A percentile compares a stretch with the other conserved stretches of the same genome.
Evolutionary conservation across 2,329 filamentous ascomycete genomes (phyloP).

Genomic region (Alternaria infectoria): DNA sequence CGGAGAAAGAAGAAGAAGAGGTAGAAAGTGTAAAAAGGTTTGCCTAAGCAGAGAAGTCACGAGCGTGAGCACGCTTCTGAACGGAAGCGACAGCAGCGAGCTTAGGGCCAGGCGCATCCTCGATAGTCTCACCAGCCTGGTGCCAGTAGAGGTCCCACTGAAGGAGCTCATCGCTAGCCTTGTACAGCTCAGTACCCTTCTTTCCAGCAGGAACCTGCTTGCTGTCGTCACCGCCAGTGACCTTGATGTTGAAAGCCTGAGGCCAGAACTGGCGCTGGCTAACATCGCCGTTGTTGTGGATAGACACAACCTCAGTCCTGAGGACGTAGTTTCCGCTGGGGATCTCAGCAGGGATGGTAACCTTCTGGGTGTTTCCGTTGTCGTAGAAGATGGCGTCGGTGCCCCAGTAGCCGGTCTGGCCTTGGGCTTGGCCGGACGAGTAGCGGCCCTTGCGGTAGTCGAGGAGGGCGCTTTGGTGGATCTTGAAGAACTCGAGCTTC

Average conservation of each 20-base stretch:
- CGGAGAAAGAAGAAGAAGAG: neutral
- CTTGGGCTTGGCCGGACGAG: slow-evolving; percentile 25
- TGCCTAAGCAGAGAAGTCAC: slow-evolving; percentile 35
- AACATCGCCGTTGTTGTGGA: slow-evolving; percentile 45
- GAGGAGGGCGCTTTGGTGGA: slow-evolving; percentile 35
- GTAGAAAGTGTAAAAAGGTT: neutral
- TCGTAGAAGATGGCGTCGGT: slow-evolving; percentile 46
- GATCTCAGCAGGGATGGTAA: slow-evolving; percentile 41
- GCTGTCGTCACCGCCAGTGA: slow-evolving; percentile 37
- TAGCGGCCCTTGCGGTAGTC: slow-evolving; percentile 39
- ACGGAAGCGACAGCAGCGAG: slow-evolving; percentile 25
- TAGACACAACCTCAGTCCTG: slow-evolving; percentile 43
- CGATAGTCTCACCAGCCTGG: slow-evolving; percentile 29
- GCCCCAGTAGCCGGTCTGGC: slow-evolving; percentile 40
- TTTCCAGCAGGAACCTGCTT: slow-evolving; percentile 32
- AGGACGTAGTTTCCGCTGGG: slow-evolving; percentile 45
- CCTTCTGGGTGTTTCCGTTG: slow-evolving; percentile 38
- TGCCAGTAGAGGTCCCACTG: slow-evolving; percentile 42
- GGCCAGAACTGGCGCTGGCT: slow-evolving; percentile 45
- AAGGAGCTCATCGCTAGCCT: slow-evolving; percentile 32
- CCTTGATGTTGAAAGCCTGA: slow-evolving; percentile 45
- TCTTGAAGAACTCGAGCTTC: slow-evolving; percentile 44
- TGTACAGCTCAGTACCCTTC: slow-evolving; percentile 42
- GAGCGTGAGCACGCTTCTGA: slow-evolving; percentile 27
- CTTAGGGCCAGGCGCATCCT: slow-evolving; percentile 28